phyloP scores from a whole-genome alignment of 495 filamentous ascomycete species.

The Usnea hakonensis region DNA sequence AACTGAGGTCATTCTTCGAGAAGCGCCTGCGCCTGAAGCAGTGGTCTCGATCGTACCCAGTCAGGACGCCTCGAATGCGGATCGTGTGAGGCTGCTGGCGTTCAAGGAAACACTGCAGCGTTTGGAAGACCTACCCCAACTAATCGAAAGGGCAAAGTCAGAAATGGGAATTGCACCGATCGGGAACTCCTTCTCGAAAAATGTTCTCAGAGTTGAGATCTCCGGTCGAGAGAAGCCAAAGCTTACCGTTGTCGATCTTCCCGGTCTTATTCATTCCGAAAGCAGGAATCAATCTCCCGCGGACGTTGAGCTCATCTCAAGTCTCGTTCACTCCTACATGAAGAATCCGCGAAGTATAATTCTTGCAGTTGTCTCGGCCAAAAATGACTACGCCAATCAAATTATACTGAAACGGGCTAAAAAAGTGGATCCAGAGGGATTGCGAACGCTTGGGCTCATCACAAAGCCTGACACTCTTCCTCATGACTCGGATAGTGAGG shows the following conservation, averaged over 20 bases:
- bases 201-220: slow-evolving; percentile 46
- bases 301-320: slow-evolving; percentile 13
- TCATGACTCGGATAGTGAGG: slow-evolving; percentile 30
- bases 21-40: slow-evolving; percentile 10
- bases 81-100: background rate
- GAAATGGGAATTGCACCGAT: slow-evolving; percentile 43
- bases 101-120: background rate
- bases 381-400: slow-evolving; percentile 22
- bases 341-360: slow-evolving; percentile 15
- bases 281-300: slow-evolving; percentile 15
- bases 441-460: slow-evolving; percentile 18
- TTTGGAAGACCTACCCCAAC: slow-evolving; percentile 25
- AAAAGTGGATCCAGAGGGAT: slow-evolving; percentile 68
- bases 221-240: slow-evolving; percentile 44
- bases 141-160: slow-evolving; percentile 45
- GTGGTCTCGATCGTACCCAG: slow-evolving; percentile 10
- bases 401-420: slow-evolving; percentile 62
- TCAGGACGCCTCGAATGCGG: slow-evolving; percentile 4
- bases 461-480: slow-evolving; percentile 25
- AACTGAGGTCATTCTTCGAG: slow-evolving; percentile 50
- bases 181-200: slow-evolving; percentile 37
- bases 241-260: slow-evolving; percentile 50
- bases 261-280: slow-evolving; percentile 41
- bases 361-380: slow-evolving; percentile 19
- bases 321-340: slow-evolving; percentile 19